Percentiles rank a stretch among this genome's conserved stretches.
Evolutionary conservation across 2,329 filamentous ascomycete species (phyloP).

Genomic region (Phialophora tarda): DNA sequence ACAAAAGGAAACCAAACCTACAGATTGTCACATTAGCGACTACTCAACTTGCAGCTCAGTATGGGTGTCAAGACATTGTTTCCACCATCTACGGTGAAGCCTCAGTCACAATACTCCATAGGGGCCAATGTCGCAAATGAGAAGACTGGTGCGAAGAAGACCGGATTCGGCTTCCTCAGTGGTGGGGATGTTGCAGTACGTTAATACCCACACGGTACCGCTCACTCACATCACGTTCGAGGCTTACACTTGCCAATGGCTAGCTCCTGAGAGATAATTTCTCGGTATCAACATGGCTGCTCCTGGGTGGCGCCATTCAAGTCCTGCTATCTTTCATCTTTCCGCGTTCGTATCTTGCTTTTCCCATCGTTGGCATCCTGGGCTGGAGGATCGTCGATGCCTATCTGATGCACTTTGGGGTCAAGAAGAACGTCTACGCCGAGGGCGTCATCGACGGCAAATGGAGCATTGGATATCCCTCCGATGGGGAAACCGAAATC

Average conservation of each 20-base stretch:
- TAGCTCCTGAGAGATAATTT: conserved; percentile 34
- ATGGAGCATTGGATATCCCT: conserved; percentile 45
- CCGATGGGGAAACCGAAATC: conserved; percentile 44
- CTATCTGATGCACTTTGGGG: conserved; percentile 43
- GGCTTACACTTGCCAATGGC: neutral
- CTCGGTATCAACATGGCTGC: conserved; percentile 32
- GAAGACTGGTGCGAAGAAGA: conserved; percentile 13
- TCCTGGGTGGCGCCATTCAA: conserved; percentile 29
- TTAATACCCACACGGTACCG: neutral
- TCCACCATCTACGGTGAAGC: conserved; percentile 19
- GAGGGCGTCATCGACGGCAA: conserved; percentile 42
- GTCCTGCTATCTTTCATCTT: conserved; percentile 38
- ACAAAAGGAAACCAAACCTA: neutral
- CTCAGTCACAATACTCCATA: conserved; percentile 18
- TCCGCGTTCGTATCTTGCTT: conserved; percentile 45
- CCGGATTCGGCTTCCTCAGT: conserved; percentile 8
- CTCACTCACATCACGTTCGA: neutral
- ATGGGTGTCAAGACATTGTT: conserved; percentile 25
- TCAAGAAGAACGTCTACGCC: conserved; percentile 47
- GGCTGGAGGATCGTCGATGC: conserved; percentile 45
- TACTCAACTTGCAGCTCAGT: neutral
- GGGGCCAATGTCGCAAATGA: conserved; percentile 10
- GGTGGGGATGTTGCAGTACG: conserved; percentile 18
- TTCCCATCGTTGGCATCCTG: conserved; percentile 41
- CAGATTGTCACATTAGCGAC: neutral